Conservation (phyloP, 2,329 filamentous ascomycete genomes). For the Aspergillus glaucus region DNA sequence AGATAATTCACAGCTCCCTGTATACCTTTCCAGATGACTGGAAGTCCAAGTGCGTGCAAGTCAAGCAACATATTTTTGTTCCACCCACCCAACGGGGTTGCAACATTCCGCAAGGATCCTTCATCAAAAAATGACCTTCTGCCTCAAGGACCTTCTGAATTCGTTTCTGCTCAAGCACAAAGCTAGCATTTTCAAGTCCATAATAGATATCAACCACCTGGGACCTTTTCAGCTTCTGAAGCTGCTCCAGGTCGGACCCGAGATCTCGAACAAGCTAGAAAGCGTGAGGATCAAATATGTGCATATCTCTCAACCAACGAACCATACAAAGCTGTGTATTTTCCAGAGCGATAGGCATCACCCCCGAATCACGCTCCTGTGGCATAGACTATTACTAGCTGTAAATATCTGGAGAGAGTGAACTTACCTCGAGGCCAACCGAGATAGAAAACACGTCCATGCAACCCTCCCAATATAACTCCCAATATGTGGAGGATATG, state of each 20-base stretch:
- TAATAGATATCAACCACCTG: constrained; percentile 1
- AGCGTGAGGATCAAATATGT: background rate
- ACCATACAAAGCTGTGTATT: background rate
- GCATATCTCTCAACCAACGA: background rate
- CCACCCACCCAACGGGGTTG: constrained; percentile 1
- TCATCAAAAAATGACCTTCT: background rate
- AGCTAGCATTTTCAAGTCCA: background rate
- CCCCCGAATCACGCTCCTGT: background rate
- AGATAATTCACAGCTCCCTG: constrained; percentile 3
- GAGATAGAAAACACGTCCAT: background rate
- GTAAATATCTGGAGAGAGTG: background rate
- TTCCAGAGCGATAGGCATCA: constrained; percentile 1
- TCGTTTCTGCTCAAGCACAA: background rate
- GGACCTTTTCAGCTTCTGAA: background rate
- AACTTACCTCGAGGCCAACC: background rate
- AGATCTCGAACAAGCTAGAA: too few species aligned
- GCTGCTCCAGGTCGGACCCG: too few species aligned
- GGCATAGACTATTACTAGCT: background rate
- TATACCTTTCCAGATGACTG: constrained; percentile 4
- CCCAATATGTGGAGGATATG: background rate
- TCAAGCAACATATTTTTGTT: constrained; percentile 1
- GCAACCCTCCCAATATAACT: background rate
- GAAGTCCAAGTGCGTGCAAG: constrained; percentile 5
- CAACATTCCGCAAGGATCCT: constrained; percentile 54
- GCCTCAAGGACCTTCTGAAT: constrained; percentile 1